A percentile compares a stretch with the other conserved stretches of the same genome.
Conservation (phyloP, 257 asterid genomes). For the Capsicum baccatum region DNA sequence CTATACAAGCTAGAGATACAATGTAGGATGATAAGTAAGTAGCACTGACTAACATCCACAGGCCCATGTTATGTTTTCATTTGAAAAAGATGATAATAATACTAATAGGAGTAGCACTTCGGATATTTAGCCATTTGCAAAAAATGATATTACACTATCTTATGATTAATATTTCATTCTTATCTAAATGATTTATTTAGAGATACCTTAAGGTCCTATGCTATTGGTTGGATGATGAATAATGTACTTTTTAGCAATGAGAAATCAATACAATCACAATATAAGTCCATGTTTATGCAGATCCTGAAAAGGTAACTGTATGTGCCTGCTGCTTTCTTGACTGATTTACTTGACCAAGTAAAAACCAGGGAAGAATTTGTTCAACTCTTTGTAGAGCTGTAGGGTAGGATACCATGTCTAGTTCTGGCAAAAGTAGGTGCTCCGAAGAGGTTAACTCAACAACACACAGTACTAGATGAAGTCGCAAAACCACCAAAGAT, state of each 20-base stretch:
- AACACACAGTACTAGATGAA: too few relatives aligned
- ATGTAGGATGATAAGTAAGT: too few relatives aligned
- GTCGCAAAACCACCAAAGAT: too few relatives aligned
- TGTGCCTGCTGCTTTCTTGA: constrained; percentile 93
- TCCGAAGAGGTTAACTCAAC: constrained; percentile 72
- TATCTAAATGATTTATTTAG: constrained; percentile 67
- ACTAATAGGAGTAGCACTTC: background rate
- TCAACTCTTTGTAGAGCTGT: constrained; percentile 66
- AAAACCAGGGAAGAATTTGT: constrained; percentile 77
- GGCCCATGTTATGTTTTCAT: background rate
- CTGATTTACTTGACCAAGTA: constrained; percentile 92
- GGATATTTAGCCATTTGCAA: background rate
- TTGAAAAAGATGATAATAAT: background rate
- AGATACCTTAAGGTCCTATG: constrained; percentile 92
- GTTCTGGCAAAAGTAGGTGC: constrained; percentile 67
- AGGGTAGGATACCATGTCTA: constrained; percentile 63
- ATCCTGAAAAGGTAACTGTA: constrained; percentile 89
- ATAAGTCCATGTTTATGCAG: constrained; percentile 94
- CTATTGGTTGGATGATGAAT: constrained; percentile 99
- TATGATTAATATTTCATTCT: background rate
- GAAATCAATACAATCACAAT: constrained; percentile 87
- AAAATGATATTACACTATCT: background rate
- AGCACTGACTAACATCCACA: too few relatives aligned
- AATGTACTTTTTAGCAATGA: constrained; percentile 90
- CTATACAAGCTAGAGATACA: too few relatives aligned